Base-by-base conservation (phyloP, 495 filamentous ascomycete genomes). In the Xylaria bambusicola region DNA sequence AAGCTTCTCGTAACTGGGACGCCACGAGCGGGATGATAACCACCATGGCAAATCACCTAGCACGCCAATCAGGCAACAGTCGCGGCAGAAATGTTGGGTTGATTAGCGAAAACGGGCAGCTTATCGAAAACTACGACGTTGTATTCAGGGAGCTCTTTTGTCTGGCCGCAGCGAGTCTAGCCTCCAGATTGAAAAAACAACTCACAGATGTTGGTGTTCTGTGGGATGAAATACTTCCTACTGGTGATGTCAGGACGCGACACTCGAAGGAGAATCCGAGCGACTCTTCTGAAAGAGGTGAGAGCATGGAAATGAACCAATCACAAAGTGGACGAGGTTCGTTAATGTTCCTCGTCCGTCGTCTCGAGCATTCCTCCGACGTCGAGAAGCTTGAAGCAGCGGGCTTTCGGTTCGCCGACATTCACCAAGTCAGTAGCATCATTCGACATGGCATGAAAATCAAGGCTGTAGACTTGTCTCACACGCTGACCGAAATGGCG, bases 111-210 rank as follows among this genome's bases (percentile, higher is more conserved):
- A 67, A 76, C 53, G 71, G 77, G 10, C 52, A 78, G 58, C 76
- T 82, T 18, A 77, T 85, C 47, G 80, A 81, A 15, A 80, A 90
- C 57, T 93, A 94, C 62, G 85, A 89, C 26, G 77, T 86, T 18
- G 76, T 91, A 12, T 93, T 97, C 73, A 88, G 90, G n/a, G 90
- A 94, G 56, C 79, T 90, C 6, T 96, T 96, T 73, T 96, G 91
- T 62, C 77, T 91, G 17, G 85, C 92, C 12, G 91, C 92, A 0
- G 80, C 86, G 2, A 83, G 84, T 40, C 82, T 97, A 12, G 89
- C 92, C 9, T 75, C 81, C 2, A 78, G 82, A 40, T 73, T 93
- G 56, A 77, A 87, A 60, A 76, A 82, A 31, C 75, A 82, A 2
- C 69, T 95, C 2, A 77, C 80, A 6, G 73, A 87, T 15, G 71